Evolutionary conservation across 805 yeast species (phyloP).

Genomic region (Spathaspora sp.): DNA sequence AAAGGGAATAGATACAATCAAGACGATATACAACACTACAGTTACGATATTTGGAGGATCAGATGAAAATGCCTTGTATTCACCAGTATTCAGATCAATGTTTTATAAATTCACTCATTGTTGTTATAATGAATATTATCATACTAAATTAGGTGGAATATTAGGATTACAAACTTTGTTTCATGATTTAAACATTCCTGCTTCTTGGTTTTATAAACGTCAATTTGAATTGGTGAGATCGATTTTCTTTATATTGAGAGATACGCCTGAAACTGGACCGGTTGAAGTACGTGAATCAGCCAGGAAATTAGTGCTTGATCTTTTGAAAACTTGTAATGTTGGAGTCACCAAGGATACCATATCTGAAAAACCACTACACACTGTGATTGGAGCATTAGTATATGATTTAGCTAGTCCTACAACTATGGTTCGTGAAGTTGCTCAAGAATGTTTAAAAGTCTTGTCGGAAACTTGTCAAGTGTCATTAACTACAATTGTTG

Average conservation of each 20-base stretch:
- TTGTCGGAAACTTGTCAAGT: constrained; percentile 69
- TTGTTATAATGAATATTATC: constrained; percentile 86
- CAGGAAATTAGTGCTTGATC: constrained; percentile 56
- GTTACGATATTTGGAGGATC: constrained; percentile 70
- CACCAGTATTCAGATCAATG: constrained; percentile 72
- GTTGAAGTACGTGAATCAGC: constrained; percentile 72
- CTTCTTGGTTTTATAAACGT: constrained; percentile 67
- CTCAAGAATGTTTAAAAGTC: constrained; percentile 64
- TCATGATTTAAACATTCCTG: constrained; percentile 62
- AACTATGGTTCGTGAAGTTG: constrained; percentile 73
- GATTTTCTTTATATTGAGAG: constrained; percentile 84
- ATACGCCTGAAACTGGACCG: constrained; percentile 86
- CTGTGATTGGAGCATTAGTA: constrained; percentile 82
- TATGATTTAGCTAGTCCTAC: constrained; percentile 91
- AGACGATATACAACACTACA: constrained; percentile 58
- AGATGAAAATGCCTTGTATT: constrained; percentile 59
- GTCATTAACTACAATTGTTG: constrained; percentile 70
- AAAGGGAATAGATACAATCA: constrained; percentile 66
- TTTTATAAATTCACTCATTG: constrained; percentile 83
- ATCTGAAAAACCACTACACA: constrained; percentile 68
- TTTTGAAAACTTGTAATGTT: constrained; percentile 62
- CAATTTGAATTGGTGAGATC: constrained; percentile 86
- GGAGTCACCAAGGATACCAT: constrained; percentile 60
- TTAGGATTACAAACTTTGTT: constrained; percentile 75
- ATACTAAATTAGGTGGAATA: constrained; percentile 84